Evolutionary conservation across 306 rosid genomes (phyloP), one percentile per base, ranked within the genome.

Genomic region (Acacia confusa): DNA sequence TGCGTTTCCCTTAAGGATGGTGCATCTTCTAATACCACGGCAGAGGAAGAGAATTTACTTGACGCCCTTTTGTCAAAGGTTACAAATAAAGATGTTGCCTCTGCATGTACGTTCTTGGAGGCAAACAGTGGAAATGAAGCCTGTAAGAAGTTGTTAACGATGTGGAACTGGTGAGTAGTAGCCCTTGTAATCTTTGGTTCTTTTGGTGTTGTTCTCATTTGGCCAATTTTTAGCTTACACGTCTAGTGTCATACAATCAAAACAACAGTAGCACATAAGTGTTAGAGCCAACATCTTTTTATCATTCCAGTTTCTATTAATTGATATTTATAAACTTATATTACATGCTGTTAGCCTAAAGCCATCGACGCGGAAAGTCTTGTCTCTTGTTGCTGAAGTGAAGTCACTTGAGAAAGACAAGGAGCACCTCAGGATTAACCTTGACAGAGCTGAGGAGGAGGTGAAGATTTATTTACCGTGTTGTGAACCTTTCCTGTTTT

Each of bases 381-480:
- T 95, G 74, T 92, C 94, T 28, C 87, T 93, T 70, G 89, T 86
- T 86, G 91, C 94, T 34, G 86, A 88, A 75, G 78, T 86, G 78
- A 93, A 88, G 85, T 77, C 87, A 19, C 94, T 90, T 60, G 89
- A 90, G 87, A 92, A 88, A 48, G 98, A 90, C 76, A 93, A 92
- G 86, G 97, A 96, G 74, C 91, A 91, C 75, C 84, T 93, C 57
- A 88, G 83, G 85, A 84, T 80, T 69, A 96, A 96, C 88, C 99
- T 96, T 80, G 70, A 66, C 83, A 92, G 82, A 78, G 99, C 99
- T 44, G 98, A 96, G 87, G 98, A 89, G 73, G 98, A 96, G 97
- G 99, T 96, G 80, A 74, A 81, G 66, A 78, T 74, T 53, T 24
- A 55, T 74, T 44, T 48, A 34, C 74, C 32, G 60, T 52, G 13